Evolutionary conservation across 2,329 filamentous ascomycete genomes (phyloP).

Genomic region (Rosellinia necatrix): DNA sequence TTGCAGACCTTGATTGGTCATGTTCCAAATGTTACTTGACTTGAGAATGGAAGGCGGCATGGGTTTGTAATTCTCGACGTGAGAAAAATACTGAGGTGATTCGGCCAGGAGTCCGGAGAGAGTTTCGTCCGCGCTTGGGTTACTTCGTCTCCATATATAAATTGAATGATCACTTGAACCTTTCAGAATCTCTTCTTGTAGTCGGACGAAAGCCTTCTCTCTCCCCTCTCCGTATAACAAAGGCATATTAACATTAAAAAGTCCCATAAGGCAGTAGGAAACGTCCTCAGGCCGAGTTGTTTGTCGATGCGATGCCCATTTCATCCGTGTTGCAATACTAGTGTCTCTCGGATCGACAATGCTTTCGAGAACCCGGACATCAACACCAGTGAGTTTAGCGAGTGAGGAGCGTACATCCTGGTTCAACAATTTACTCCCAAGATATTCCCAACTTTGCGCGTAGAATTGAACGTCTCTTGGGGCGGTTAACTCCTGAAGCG

Average conservation of each 20-base stretch:
- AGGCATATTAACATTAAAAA: slow-evolving; percentile 9
- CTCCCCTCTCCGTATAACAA: slow-evolving; percentile 9
- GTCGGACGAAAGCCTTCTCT: neutral
- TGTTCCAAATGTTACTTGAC: slow-evolving; percentile 17
- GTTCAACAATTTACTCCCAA: neutral
- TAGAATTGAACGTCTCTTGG: neutral
- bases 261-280: slow-evolving; percentile 1
- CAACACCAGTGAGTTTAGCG: neutral
- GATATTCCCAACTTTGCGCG: neutral
- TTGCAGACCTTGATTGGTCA: slow-evolving; percentile 19
- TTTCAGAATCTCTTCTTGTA: slow-evolving; percentile 4
- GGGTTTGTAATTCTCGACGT: slow-evolving; percentile 16
- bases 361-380: neutral
- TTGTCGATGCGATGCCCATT: neutral
- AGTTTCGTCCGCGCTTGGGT: neutral
- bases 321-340: neutral
- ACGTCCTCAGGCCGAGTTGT: neutral
- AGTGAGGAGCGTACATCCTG: neutral
- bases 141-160: slow-evolving; percentile 5
- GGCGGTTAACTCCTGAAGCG: slow-evolving; percentile 3
- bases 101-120: slow-evolving; percentile 26
- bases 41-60: slow-evolving; percentile 13
- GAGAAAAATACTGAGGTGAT: slow-evolving; percentile 12
- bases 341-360: neutral
- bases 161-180: neutral